These are phyloP conservation scores for Fusarium foetens DNA, from an alignment of 2,329 filamentous ascomycete genomes.

Conservation along the genomic window DNA sequence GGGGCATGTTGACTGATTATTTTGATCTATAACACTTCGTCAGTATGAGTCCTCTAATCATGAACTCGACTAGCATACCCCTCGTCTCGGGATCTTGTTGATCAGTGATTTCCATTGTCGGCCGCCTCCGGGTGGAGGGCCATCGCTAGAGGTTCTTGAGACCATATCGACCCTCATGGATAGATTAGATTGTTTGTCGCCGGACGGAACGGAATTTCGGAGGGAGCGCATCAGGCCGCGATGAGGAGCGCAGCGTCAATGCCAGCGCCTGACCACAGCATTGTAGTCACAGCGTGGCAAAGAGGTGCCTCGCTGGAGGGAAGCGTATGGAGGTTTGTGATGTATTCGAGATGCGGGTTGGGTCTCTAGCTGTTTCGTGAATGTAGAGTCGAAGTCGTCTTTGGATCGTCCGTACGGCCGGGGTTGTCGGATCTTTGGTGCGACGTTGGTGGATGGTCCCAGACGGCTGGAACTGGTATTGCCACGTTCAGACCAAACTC, in stretches of 20 bases:
- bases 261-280: constrained; percentile 41
- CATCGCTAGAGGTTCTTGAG: constrained; percentile 47
- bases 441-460: constrained; percentile 19
- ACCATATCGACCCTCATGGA: constrained; percentile 43
- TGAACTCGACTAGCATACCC: constrained; percentile 17
- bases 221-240: constrained; percentile 40
- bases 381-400: neutral
- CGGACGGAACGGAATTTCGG: constrained; percentile 23
- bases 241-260: constrained; percentile 41
- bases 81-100: constrained; percentile 28
- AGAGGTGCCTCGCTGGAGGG: constrained; percentile 39
- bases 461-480: constrained; percentile 16
- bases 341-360: neutral
- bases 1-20: constrained; percentile 23
- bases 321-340: neutral
- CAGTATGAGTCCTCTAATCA: constrained; percentile 1
- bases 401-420: constrained; percentile 10
- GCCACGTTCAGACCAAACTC: neutral
- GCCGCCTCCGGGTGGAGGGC: constrained; percentile 28
- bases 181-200: constrained; percentile 27
- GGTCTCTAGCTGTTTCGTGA: neutral
- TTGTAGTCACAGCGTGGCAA: constrained; percentile 38
- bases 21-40: constrained; percentile 9
- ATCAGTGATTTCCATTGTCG: constrained; percentile 36
- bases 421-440: constrained; percentile 27